Conservation (phyloP, 805 yeast species). For the Metschnikowia colocasiae region DNA sequence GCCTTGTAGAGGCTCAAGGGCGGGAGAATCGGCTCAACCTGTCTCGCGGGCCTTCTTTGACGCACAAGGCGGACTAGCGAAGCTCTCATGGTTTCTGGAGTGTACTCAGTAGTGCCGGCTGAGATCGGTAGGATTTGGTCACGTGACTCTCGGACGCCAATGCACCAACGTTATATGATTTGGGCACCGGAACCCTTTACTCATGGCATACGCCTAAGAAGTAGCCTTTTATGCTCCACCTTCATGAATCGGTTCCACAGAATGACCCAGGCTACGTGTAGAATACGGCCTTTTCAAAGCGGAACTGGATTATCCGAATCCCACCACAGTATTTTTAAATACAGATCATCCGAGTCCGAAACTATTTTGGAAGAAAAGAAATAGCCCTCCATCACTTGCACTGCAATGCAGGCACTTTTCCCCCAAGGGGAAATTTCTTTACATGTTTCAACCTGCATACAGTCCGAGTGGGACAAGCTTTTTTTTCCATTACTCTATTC, state of each 20-base stretch:
- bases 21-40: conserved; percentile 57
- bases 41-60: conserved; percentile 40
- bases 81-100: conserved; percentile 31
- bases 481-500: conserved; percentile 7
- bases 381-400: not conserved
- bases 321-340: not conserved
- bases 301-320: no score
- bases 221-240: no score
- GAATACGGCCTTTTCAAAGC: no score
- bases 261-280: no score
- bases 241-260: no score
- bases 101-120: not conserved
- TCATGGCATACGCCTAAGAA: no score
- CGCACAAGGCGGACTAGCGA: conserved; percentile 33
- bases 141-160: not conserved
- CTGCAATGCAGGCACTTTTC: conserved; percentile 2
- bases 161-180: no score
- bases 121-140: not conserved
- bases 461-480: not conserved
- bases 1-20: conserved; percentile 76
- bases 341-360: not conserved
- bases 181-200: no score
- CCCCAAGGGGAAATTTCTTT: not conserved
- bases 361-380: not conserved
- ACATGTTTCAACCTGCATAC: not conserved